Evolutionary conservation across 176 grass and related monocot genomes (phyloP), one percentile per base, ranked within the genome.

Genomic region (Triticum turgidum): DNA sequence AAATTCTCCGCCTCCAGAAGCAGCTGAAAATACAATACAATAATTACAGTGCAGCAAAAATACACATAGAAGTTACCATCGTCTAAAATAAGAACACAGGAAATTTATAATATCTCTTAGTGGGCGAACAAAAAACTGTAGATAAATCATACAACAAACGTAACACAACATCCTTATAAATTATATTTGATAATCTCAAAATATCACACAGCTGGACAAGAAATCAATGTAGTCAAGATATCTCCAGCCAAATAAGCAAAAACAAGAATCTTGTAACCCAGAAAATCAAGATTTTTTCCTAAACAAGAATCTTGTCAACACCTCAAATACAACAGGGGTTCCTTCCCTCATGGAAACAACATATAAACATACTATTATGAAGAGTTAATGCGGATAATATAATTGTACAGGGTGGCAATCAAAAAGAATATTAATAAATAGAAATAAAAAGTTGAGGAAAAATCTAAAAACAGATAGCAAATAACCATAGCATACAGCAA

Each of bases 1-100:
- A 89, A 88, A 54, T 59, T 92, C 87, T 96, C 92, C 47, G 92
- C 92, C 80, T 98, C 97, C 73, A 89, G 85, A 98, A 96, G 90
- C 63, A 98, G 78, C 97, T 98, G 90, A 87, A 81, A 92, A 94
- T 79, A 78, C 61, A 92, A 94, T 7, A 93, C 82, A 72, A 84
- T 73, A 66, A 90, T 80, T 80, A 20, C 66, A 77, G 62, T 78
- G 77, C 42, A 51, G 20, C 47, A 63, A 77, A 79, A 18, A 66
- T 41, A 83, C 76, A 91, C 33, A 75, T 47, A 44, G n/a, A 21
- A 45, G 2, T 87, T 77, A 32, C 74, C 6, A 35, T 66, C 51
- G 15, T 69, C 75, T 69, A 59, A 78, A 83, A 79, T 5, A 42
- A 81, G 21, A 71, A 33, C 44, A 38, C 41, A 77, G 52, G 49